Evolutionary conservation across 495 filamentous ascomycete species (phyloP).

Genomic region (Cladorrhinum samala): DNA sequence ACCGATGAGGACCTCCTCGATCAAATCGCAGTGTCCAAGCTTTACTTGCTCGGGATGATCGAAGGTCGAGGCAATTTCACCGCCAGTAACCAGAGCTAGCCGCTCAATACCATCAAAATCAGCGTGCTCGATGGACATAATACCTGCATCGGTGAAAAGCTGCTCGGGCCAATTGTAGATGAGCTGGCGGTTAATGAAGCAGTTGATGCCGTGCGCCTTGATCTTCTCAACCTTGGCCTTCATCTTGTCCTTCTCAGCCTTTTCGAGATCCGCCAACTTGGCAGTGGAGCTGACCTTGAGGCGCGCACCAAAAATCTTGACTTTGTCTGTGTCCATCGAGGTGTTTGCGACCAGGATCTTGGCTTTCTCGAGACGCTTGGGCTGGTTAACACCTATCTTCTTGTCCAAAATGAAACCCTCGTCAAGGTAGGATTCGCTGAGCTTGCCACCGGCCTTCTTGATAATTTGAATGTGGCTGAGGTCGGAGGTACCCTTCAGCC

Average conservation of each 20-base stretch:
- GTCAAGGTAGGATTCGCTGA: slow-evolving; percentile 94
- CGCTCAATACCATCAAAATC: slow-evolving; percentile 98
- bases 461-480: slow-evolving; percentile 98
- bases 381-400: slow-evolving; percentile 97
- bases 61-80: slow-evolving; percentile 95
- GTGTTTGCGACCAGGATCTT: slow-evolving; percentile 98
- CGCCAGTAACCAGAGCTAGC: slow-evolving; percentile 88
- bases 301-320: slow-evolving; percentile 97
- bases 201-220: slow-evolving; percentile 98
- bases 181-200: slow-evolving; percentile 97
- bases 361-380: slow-evolving; percentile 92
- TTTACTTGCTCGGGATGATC: slow-evolving; percentile 97
- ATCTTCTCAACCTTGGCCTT: slow-evolving; percentile 97
- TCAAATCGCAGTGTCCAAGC: slow-evolving; percentile 88
- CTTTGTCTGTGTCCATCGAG: slow-evolving; percentile 98
- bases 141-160: slow-evolving; percentile 94
- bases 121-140: slow-evolving; percentile 97
- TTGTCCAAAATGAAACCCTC: slow-evolving; percentile 99
- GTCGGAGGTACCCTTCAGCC: slow-evolving; percentile 87
- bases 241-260: slow-evolving; percentile 98
- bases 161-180: slow-evolving; percentile 99
- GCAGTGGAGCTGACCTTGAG: slow-evolving; percentile 93
- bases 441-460: slow-evolving; percentile 97
- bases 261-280: slow-evolving; percentile 94
- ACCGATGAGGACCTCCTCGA: slow-evolving; percentile 96